A percentile compares a stretch with the other conserved stretches of the same genome.
Evolutionary conservation across 2,329 filamentous ascomycete genomes (phyloP).

Genomic region (Didymella glomerata): DNA sequence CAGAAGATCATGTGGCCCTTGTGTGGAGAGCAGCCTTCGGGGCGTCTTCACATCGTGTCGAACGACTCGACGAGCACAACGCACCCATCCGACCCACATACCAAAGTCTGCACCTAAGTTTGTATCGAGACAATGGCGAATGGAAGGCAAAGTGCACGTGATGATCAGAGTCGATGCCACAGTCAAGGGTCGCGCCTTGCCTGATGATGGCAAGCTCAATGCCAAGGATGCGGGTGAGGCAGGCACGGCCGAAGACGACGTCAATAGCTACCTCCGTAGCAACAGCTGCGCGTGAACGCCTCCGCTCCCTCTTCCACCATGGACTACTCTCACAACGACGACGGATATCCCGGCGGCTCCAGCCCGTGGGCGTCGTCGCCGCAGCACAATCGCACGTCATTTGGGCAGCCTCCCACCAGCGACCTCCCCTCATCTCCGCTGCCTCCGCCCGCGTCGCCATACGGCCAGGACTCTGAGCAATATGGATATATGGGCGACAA

Average conservation of each 20-base stretch:
- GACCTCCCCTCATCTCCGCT: constrained; percentile 53
- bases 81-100: constrained; percentile 48
- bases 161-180: constrained; percentile 26
- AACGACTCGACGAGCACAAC: constrained; percentile 46
- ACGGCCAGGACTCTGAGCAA: constrained; percentile 46
- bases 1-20: constrained; percentile 46
- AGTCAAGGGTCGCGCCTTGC: constrained; percentile 38
- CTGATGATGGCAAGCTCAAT: constrained; percentile 35
- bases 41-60: constrained; percentile 43
- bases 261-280: constrained; percentile 26
- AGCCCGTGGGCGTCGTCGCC: constrained; percentile 73
- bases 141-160: constrained; percentile 33
- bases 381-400: constrained; percentile 59
- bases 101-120: constrained; percentile 32
- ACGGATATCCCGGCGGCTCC: constrained; percentile 63
- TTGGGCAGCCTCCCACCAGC: constrained; percentile 56
- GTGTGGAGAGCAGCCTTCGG: constrained; percentile 43
- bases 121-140: constrained; percentile 16
- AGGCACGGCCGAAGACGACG: constrained; percentile 21
- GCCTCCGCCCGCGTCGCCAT: constrained; percentile 52
- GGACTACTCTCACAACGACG: constrained; percentile 71
- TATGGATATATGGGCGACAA: constrained; percentile 49
- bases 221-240: constrained; percentile 27
- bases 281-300: constrained; percentile 32
- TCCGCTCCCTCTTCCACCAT: constrained; percentile 55